Evolutionary conservation across 2,329 filamentous ascomycete genomes (phyloP), one percentile per base, ranked within the genome.

Genomic region (Beauveria sp.): DNA sequence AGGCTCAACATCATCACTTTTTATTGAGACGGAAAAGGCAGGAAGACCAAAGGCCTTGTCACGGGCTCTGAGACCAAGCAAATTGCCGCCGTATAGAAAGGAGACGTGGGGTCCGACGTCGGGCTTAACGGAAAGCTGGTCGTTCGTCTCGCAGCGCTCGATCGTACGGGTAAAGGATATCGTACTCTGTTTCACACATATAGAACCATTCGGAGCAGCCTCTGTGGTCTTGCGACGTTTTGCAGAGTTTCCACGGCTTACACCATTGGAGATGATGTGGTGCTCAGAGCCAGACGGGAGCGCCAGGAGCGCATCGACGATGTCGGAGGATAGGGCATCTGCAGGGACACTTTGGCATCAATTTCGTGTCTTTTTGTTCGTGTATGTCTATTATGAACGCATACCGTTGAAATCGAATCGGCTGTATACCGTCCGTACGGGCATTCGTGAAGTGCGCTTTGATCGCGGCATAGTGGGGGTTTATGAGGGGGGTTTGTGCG

Each of bases 141-240:
- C 52, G 12, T 18, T 34, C 4, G 65, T 28, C 12, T 63, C 62
- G 20, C 34, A 18, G 18, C 66, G 64, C 18, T 52, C 56, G 40
- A 68, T 69, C 51, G 49, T 64, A 10, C 73, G 70, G n/a, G 64
- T 66, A 55, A 75, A 63, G 5, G 58, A 65, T 5, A 74, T 22
- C 12, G 65, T 51, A 38, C 64, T 65, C 49, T 62, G 69, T 18
- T 66, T 67, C 18, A 75, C 53, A 38, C 67, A 67, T 34, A 75
- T 68, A 22, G 67, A 65, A 26, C 58, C 38, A 18, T 50, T 42
- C 45, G 51, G 54, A 58, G 62, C 50, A 22, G 50, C 12, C 12
- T 18, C 20, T 3, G 63, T 60, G 14, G 67, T 64, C 66, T 71
- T 75, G 54, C 67, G 72, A 54, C 73, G 72, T 66, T 75, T 75